These are phyloP conservation scores for Pestalotiopsis sp. DNA, from an alignment of 2,329 filamentous ascomycete species.

Conservation along the genomic window DNA sequence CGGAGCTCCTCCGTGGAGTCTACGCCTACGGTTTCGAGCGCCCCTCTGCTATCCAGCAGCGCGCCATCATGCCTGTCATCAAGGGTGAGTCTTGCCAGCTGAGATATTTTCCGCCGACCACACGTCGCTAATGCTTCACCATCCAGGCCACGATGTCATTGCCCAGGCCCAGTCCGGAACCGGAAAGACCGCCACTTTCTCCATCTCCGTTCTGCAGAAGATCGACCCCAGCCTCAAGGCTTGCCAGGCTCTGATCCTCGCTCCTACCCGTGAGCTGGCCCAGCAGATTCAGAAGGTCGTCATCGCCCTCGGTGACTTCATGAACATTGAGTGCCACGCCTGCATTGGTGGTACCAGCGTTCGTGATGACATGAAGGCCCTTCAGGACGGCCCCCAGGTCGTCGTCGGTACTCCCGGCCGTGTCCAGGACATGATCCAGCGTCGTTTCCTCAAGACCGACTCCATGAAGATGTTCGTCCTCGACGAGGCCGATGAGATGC, in stretches of 20 bases:
- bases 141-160: conserved; percentile 90
- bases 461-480: conserved; percentile 99
- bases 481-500: conserved; percentile 99
- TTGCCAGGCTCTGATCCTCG: conserved; percentile 97
- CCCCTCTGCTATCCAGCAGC: conserved; percentile 99
- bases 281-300: conserved; percentile 99
- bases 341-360: conserved; percentile 99
- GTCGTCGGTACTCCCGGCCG: conserved; percentile 97
- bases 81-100: conserved; percentile 67
- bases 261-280: conserved; percentile 96
- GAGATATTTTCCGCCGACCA: conserved; percentile 16
- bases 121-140: not conserved
- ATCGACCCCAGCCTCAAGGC: conserved; percentile 93
- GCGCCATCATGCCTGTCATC: conserved; percentile 99
- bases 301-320: conserved; percentile 98
- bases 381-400: conserved; percentile 93
- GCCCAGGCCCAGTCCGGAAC: conserved; percentile 99
- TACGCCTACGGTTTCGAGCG: conserved; percentile 99
- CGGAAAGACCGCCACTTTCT: conserved; percentile 99
- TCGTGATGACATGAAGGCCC: conserved; percentile 97
- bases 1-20: conserved; percentile 96
- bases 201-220: conserved; percentile 98
- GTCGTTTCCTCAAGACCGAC: conserved; percentile 94
- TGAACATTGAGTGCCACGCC: conserved; percentile 98
- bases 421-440: conserved; percentile 99